These are phyloP conservation scores for Monosporascus sp. DNA, from an alignment of 2,329 filamentous ascomycete genomes.

Conservation along the genomic window DNA sequence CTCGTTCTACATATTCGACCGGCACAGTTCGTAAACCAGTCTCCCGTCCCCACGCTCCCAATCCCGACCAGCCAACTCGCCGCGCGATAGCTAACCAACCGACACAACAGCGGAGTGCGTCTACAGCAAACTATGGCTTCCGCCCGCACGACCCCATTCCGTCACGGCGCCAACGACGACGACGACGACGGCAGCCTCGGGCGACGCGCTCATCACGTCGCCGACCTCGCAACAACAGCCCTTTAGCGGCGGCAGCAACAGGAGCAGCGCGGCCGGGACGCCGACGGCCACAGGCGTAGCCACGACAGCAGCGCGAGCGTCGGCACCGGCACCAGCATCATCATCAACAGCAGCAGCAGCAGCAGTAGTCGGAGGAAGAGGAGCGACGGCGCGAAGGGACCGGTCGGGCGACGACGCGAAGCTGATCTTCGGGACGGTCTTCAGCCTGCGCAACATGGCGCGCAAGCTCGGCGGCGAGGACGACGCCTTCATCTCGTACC, in stretches of 20 bases:
- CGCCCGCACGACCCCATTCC: conserved; percentile 36
- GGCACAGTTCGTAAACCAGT: conserved; percentile 66
- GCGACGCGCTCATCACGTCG: conserved; percentile 5
- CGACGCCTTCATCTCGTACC: conserved; percentile 91
- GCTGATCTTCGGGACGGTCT: conserved; percentile 94
- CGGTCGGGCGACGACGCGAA: conserved; percentile 76
- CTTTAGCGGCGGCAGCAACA: conserved; percentile 1
- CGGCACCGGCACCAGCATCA: conserved; percentile 42
- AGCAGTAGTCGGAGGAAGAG: conserved; percentile 5
- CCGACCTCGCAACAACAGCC: conserved; percentile 1
- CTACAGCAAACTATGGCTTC: conserved; percentile 82
- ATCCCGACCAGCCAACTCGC: not conserved
- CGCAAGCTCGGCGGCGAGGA: conserved; percentile 91
- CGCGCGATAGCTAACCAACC: conserved; percentile 2
- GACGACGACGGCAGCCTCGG: conserved; percentile 6
- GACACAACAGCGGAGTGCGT: conserved; percentile 78
- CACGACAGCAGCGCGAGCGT: conserved; percentile 31
- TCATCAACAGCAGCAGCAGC: conserved; percentile 13
- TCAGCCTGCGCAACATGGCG: conserved; percentile 93
- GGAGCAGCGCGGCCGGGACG: conserved; percentile 22
- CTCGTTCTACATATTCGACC: conserved; percentile 98
- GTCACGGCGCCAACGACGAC: conserved; percentile 20
- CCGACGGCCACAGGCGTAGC: conserved; percentile 20
- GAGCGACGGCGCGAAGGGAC: conserved; percentile 6
- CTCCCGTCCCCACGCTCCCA: not conserved